Percentiles rank a stretch among this genome's conserved stretches.
Evolutionary conservation across 1,139 yeast genomes (phyloP).

Genomic region (Yamadazyma kanchanaburiensis): DNA sequence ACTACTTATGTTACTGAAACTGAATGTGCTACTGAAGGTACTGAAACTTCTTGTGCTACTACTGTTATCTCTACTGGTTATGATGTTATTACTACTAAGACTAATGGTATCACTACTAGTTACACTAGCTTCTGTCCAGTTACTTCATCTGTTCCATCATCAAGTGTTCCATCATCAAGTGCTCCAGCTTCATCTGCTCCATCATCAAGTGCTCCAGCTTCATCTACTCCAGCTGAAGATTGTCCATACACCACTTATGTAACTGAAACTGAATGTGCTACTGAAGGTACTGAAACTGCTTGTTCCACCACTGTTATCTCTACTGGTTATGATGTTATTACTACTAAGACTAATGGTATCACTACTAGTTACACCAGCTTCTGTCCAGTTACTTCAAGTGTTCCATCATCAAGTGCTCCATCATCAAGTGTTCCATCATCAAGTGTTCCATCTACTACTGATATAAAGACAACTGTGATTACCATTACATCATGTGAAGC

Average conservation of each 20-base stretch:
- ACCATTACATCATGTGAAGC: slow-evolving; percentile 19
- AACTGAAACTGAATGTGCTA: slow-evolving; percentile 20
- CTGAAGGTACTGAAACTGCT: too few relatives aligned
- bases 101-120: too few relatives aligned
- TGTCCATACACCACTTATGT: slow-evolving; percentile 13
- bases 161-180: too few relatives aligned
- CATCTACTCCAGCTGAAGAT: slow-evolving; percentile 5
- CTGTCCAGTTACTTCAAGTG: slow-evolving; percentile 21
- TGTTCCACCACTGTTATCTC: slow-evolving; percentile 20
- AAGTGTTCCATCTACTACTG: slow-evolving; percentile 1
- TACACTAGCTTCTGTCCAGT: too few relatives aligned
- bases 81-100: too few relatives aligned
- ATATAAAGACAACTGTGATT: slow-evolving; percentile 13
- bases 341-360: slow-evolving; percentile 10
- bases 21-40: too few relatives aligned
- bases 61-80: too few relatives aligned
- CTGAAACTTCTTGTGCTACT: too few relatives aligned
- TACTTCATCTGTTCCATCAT: too few relatives aligned
- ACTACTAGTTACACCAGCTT: slow-evolving; percentile 24
- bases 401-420: slow-evolving; percentile 1
- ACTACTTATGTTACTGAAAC: too few relatives aligned
- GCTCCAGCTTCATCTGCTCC: too few relatives aligned
- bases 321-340: slow-evolving; percentile 20
- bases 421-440: slow-evolving; percentile 2
- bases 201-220: slow-evolving; percentile 1